Base-by-base conservation (phyloP, 2,329 filamentous ascomycete species). In the Colletotrichum sansevieriae region DNA sequence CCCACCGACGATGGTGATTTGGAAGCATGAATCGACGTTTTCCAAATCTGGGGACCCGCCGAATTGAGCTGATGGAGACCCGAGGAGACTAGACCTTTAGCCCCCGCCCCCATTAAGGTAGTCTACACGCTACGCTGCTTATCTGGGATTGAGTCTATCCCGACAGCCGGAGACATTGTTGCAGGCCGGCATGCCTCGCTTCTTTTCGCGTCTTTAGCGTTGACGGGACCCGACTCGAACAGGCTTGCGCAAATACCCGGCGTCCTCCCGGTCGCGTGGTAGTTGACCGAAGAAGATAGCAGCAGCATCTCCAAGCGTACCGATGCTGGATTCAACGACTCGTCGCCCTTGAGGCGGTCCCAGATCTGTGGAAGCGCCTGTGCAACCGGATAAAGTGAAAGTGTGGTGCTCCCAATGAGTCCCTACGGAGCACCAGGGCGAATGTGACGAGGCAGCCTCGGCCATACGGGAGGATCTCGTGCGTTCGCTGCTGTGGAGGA, bases 301-400 rank as follows among this genome's bases (percentile, higher is more conserved):
- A 35, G 49, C 5, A 2, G 37, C 18, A 18, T 9, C 2, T 5
- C 37, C 13, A 39, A 39, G 1, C 37, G 13, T 15, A 11, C 3
- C 37, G 37, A 39, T 39, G 37, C 9, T 12, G 13, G 37, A 7
- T 12, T 4, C 37, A 11, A 13, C 13, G 11, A 9, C 37, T 39
- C 3, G 37, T 33, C 35, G 37, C 44, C 15, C 18, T 51, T 54
- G n/a, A 18, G 47, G 22, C 37, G 59, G 65, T 65, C 18, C 66
- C 66, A 51, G 41, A 51, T 49, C 55, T 63, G 35, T 37, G 66
- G 66, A 29, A 65, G 22, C 49, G 47, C 33, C 29, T 33, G 9
- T 4, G 6, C 8, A 13, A 49, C 66, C 66, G 66, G 66, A 2
- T 69, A 46, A 69, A 65, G 12, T 69, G 41, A 7, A 66, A 22